Evolutionary conservation across 805 yeast species (phyloP).

Genomic region (Metschnikowia koreensis): DNA sequence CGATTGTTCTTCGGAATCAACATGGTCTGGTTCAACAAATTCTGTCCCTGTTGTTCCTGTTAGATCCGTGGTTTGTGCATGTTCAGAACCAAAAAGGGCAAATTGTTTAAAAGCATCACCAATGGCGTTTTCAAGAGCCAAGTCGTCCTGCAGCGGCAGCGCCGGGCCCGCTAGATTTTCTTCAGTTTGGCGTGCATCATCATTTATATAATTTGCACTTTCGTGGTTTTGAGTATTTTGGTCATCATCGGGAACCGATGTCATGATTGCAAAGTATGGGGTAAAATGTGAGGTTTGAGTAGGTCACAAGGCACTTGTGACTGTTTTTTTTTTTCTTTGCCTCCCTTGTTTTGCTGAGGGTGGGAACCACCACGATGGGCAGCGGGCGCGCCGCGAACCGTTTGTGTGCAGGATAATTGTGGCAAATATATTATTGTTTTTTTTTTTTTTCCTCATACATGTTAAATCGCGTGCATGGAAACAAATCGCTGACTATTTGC

Average conservation of each 20-base stretch:
- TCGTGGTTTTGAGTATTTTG: conserved; percentile 3
- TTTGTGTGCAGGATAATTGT: not conserved
- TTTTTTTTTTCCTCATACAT: too few relatives aligned
- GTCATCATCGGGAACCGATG: conserved; percentile 4
- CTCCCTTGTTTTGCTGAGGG: not conserved
- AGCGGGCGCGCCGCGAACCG: not conserved
- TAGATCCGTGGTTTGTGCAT: not conserved
- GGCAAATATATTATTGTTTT: not conserved
- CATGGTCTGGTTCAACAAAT: not conserved
- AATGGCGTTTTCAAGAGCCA: conserved; percentile 31
- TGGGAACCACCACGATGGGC: not conserved
- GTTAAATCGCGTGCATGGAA: too few relatives aligned
- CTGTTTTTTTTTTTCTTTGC: conserved; percentile 17
- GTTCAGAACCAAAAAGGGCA: conserved; percentile 17
- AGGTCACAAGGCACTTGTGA: conserved; percentile 22
- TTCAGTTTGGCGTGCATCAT: not conserved
- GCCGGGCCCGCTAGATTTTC: not conserved
- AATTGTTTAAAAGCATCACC: conserved; percentile 39
- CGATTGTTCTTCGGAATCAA: not conserved
- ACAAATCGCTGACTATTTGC: too few relatives aligned
- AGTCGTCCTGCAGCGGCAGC: conserved; percentile 6
- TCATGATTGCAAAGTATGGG: conserved; percentile 10
- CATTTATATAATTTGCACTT: not conserved
- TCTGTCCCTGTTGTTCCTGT: too few relatives aligned
- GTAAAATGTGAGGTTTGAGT: conserved; percentile 1